phyloP scores from a whole-genome alignment of 768 basidiomycete genomes.

The Leccinum disarticulatum region DNA sequence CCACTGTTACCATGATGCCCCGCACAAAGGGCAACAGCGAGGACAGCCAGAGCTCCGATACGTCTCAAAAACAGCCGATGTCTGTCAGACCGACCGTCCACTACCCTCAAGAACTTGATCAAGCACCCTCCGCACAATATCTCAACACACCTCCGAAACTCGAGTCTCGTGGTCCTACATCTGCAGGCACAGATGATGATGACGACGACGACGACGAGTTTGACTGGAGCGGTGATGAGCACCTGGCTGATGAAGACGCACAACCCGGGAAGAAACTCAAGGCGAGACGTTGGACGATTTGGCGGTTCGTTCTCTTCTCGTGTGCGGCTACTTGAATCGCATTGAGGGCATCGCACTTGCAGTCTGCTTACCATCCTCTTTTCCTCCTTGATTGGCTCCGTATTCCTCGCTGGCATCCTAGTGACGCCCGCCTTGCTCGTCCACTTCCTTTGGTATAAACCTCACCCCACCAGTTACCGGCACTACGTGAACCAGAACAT shows the following conservation, averaged over 20 bases:
- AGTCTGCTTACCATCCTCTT: slow-evolving; percentile 64
- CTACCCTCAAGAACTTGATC: slow-evolving; percentile 46
- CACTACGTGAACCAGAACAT: slow-evolving; percentile 63
- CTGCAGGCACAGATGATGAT: slow-evolving; percentile 56
- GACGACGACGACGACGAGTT: slow-evolving; percentile 59
- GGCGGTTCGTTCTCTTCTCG: slow-evolving; percentile 42
- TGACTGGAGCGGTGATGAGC: slow-evolving; percentile 80
- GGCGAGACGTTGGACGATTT: slow-evolving; percentile 48
- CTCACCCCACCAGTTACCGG: slow-evolving; percentile 53
- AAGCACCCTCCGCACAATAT: slow-evolving; percentile 23
- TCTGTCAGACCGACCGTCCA: slow-evolving; percentile 47
- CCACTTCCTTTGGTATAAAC: slow-evolving; percentile 70
- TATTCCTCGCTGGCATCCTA: slow-evolving; percentile 60
- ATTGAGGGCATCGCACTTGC: not conserved
- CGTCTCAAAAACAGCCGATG: slow-evolving; percentile 8
- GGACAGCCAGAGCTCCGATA: slow-evolving; percentile 15
- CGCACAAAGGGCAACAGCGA: slow-evolving; percentile 3
- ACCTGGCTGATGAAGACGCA: slow-evolving; percentile 67
- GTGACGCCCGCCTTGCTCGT: slow-evolving; percentile 61
- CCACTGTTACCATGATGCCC: not conserved
- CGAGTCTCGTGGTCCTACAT: slow-evolving; percentile 42
- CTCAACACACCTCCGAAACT: slow-evolving; percentile 32
- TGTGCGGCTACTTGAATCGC: not conserved
- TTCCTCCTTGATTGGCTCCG: slow-evolving; percentile 73
- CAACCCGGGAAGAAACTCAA: slow-evolving; percentile 57